Evolutionary conservation across 495 filamentous ascomycete species (phyloP).

Genomic region (Viridothelium virens): DNA sequence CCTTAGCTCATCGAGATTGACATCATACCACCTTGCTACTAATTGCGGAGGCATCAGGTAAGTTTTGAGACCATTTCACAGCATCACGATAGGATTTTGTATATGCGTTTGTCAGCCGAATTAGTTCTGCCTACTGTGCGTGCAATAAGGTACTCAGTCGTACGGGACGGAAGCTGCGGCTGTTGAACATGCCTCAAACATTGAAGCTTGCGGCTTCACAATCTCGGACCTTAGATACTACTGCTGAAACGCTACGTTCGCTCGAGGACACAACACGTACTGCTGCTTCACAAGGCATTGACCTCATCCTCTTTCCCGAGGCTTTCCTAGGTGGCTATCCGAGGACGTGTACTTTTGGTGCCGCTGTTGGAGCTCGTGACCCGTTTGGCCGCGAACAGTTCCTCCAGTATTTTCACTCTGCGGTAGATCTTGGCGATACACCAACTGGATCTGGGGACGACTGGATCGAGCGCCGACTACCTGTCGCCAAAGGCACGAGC

Average conservation of each 20-base stretch:
- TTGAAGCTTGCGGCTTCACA: constrained; percentile 73
- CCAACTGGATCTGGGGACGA: constrained; percentile 63
- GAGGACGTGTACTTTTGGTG: constrained; percentile 71
- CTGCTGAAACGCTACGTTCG: constrained; percentile 55
- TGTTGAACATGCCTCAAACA: constrained; percentile 30
- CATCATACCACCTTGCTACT: too few species aligned
- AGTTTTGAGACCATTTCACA: too few species aligned
- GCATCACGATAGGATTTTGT: too few species aligned
- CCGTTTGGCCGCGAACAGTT: constrained; percentile 73
- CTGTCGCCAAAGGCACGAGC: constrained; percentile 37
- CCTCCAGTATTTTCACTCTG: constrained; percentile 65
- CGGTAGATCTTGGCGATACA: constrained; percentile 82
- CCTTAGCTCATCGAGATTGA: too few species aligned
- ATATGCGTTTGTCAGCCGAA: too few species aligned
- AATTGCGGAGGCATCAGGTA: too few species aligned
- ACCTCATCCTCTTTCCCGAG: constrained; percentile 85
- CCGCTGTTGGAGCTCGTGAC: constrained; percentile 59
- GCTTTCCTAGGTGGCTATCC: constrained; percentile 93
- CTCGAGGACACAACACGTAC: constrained; percentile 48
- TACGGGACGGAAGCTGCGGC: background rate
- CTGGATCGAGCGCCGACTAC: constrained; percentile 61
- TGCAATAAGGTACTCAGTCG: background rate
- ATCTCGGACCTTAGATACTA: constrained; percentile 59
- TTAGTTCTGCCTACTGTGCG: too few species aligned
- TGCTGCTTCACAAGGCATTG: constrained; percentile 49